Conservation (phyloP, 1,284 basidiomycete species). For the Ceratobasidium papillatum region DNA sequence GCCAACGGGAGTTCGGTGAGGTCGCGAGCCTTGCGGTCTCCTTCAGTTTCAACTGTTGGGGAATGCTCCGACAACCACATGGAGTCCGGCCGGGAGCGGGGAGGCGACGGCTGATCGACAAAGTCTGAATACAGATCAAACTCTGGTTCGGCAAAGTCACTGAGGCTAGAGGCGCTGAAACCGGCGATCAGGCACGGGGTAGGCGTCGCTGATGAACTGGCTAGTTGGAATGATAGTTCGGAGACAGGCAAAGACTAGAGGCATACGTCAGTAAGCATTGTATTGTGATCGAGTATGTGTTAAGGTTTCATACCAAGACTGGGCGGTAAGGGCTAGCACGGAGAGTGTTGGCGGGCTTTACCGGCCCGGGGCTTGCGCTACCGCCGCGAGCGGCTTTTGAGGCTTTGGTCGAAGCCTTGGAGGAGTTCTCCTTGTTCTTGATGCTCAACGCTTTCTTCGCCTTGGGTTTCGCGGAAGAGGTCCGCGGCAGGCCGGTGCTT, state of each 20-base stretch:
- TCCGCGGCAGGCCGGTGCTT: slow-evolving; percentile 32
- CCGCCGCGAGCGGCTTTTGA: slow-evolving; percentile 34
- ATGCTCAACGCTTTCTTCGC: slow-evolving; percentile 34
- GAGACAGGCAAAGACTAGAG: slow-evolving; percentile 10
- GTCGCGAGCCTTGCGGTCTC: slow-evolving; percentile 41
- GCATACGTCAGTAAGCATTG: slow-evolving; percentile 1
- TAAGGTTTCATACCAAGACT: slow-evolving; percentile 4
- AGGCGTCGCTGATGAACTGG: not conserved
- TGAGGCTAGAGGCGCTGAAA: slow-evolving; percentile 30
- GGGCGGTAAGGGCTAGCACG: slow-evolving; percentile 32
- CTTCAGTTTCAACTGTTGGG: slow-evolving; percentile 26
- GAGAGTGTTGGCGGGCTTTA: slow-evolving; percentile 19
- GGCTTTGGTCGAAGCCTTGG: slow-evolving; percentile 23
- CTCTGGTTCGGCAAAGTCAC: slow-evolving; percentile 37
- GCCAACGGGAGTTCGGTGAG: slow-evolving; percentile 42
- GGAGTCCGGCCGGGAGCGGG: slow-evolving; percentile 16
- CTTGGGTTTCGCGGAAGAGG: slow-evolving; percentile 28
- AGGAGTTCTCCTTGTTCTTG: slow-evolving; percentile 43
- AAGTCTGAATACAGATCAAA: slow-evolving; percentile 39
- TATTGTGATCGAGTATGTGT: not conserved
- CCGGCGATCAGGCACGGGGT: slow-evolving; percentile 39
- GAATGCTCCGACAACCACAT: slow-evolving; percentile 2
- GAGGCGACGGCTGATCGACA: slow-evolving; percentile 34
- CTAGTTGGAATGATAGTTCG: slow-evolving; percentile 10
- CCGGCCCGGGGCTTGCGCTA: slow-evolving; percentile 18